phyloP scores from a whole-genome alignment of 2,329 filamentous ascomycete species.

The Cladosporium halotolerans region DNA sequence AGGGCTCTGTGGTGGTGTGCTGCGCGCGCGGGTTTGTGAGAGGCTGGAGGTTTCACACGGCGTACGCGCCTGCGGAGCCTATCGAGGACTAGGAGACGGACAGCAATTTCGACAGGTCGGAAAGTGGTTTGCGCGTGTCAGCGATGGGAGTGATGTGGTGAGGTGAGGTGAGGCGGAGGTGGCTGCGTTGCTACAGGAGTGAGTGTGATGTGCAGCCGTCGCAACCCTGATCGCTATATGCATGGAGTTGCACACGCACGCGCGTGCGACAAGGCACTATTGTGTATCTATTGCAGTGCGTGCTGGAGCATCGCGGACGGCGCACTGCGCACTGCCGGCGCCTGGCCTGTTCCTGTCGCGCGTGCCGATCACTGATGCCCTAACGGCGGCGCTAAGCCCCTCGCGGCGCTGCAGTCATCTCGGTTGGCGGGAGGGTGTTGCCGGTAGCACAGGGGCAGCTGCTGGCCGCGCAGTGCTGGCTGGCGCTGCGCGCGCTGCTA shows the following conservation, averaged over 20 bases:
- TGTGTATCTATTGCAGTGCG: too few species aligned
- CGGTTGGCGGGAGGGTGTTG: not conserved
- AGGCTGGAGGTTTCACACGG: slow-evolving; percentile 10
- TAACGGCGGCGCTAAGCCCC: slow-evolving; percentile 4
- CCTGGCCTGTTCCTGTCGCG: not conserved
- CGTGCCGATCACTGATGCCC: slow-evolving; percentile 4
- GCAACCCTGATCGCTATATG: too few species aligned
- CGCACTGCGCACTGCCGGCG: not conserved
- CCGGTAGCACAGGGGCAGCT: not conserved
- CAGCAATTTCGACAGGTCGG: not conserved
- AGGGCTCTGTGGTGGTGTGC: not conserved
- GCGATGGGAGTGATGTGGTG: not conserved
- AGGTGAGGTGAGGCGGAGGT: too few species aligned
- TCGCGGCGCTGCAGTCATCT: slow-evolving; percentile 1
- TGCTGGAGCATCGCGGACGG: too few species aligned
- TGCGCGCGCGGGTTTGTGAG: not conserved
- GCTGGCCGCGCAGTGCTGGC: not conserved
- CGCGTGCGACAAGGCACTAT: too few species aligned
- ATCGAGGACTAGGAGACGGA: not conserved
- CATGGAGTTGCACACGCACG: too few species aligned
- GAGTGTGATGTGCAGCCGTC: too few species aligned
- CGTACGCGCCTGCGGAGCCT: not conserved
- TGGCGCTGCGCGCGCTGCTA: not conserved
- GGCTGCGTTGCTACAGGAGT: not conserved
- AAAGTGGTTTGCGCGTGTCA: not conserved